phyloP scores from a whole-genome alignment of 1,139 yeast species.

The Pneumocystis oryctolagi region DNA sequence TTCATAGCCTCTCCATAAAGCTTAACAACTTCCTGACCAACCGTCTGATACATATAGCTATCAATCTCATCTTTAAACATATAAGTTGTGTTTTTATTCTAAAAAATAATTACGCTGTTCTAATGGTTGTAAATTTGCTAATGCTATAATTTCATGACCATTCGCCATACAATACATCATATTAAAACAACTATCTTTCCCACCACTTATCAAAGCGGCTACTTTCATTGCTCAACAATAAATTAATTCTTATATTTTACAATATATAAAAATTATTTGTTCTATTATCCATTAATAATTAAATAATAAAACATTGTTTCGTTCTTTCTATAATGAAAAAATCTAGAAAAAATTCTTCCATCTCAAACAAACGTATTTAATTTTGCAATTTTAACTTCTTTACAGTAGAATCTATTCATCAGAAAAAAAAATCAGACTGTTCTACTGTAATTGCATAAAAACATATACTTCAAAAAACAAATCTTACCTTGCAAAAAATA shows the following conservation, averaged over 20 bases:
- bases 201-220: slow-evolving; percentile 85
- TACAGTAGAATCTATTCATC: neutral
- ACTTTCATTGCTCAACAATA: slow-evolving; percentile 47
- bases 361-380: neutral
- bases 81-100: neutral
- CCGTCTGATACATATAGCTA: slow-evolving; percentile 95
- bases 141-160: slow-evolving; percentile 71
- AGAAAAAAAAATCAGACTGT: neutral
- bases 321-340: neutral
- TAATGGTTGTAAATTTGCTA: slow-evolving; percentile 71
- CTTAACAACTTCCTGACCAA: slow-evolving; percentile 72
- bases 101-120: neutral
- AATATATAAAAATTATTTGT: too few species aligned
- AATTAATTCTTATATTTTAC: neutral
- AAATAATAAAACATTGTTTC: neutral
- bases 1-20: slow-evolving; percentile 55
- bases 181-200: slow-evolving; percentile 87
- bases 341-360: neutral
- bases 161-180: slow-evolving; percentile 65
- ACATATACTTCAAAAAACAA: neutral
- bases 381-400: neutral
- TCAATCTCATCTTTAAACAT: slow-evolving; percentile 46
- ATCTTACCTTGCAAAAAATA: neutral
- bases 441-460: neutral
- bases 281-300: neutral